Conservation (phyloP, 2,329 filamentous ascomycete species). For the Fonsecaea nubica region DNA sequence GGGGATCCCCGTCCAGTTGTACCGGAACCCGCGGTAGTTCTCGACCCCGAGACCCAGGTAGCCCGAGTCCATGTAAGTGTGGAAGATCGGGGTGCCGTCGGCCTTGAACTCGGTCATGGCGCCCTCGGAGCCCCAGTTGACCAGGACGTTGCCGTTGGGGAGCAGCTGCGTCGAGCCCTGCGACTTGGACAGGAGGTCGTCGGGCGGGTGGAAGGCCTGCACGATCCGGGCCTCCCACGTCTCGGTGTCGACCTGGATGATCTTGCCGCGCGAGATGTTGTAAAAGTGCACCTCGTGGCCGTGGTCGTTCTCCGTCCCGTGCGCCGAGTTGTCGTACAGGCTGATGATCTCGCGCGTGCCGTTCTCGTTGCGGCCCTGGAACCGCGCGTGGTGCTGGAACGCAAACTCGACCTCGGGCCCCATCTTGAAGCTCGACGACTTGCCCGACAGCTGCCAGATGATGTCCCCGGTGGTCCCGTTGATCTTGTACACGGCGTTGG, state of each 20-base stretch:
- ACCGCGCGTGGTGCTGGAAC: slow-evolving; percentile 60
- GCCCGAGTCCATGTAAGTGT: slow-evolving; percentile 49
- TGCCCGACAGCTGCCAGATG: slow-evolving; percentile 60
- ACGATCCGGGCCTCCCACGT: slow-evolving; percentile 54
- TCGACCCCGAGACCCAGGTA: slow-evolving; percentile 42
- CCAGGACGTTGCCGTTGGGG: slow-evolving; percentile 60
- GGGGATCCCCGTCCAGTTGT: slow-evolving; percentile 50
- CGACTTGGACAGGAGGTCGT: slow-evolving; percentile 58
- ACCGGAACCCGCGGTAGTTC: slow-evolving; percentile 50
- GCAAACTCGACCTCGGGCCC: slow-evolving; percentile 55
- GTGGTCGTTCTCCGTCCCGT: slow-evolving; percentile 53
- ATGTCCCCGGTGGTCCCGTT: slow-evolving; percentile 53
- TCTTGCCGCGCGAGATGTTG: slow-evolving; percentile 54
- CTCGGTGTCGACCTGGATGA: slow-evolving; percentile 54
- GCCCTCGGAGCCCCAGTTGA: slow-evolving; percentile 63
- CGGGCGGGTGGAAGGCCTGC: slow-evolving; percentile 57
- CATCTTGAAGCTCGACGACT: slow-evolving; percentile 51
- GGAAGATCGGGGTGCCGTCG: slow-evolving; percentile 39
- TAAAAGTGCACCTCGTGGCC: slow-evolving; percentile 47
- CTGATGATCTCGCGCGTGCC: slow-evolving; percentile 58
- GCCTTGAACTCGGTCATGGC: slow-evolving; percentile 53
- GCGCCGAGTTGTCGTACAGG: slow-evolving; percentile 62
- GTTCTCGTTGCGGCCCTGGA: slow-evolving; percentile 49
- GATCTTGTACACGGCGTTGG: slow-evolving; percentile 51
- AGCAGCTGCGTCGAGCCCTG: slow-evolving; percentile 63